These are phyloP conservation scores for Mortierella sp. DNA, from an alignment of 371 early-diverging fungal species.

Conservation along the genomic window DNA sequence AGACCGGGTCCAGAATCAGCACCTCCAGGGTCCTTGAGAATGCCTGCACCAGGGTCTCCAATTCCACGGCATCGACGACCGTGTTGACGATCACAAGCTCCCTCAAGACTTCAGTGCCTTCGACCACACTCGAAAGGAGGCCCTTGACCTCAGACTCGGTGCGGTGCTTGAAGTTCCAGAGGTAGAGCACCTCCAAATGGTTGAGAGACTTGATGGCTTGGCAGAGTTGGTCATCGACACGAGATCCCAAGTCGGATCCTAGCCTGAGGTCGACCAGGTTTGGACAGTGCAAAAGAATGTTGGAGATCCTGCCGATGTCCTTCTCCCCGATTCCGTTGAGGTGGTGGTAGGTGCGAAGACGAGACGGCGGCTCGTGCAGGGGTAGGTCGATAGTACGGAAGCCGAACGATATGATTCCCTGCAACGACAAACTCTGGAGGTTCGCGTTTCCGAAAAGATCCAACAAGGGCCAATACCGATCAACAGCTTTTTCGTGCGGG, in stretches of 20 bases:
- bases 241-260: constrained; percentile 10
- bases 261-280: constrained; percentile 19
- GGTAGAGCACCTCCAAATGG: constrained; percentile 4
- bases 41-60: not conserved
- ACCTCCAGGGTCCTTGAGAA: constrained; percentile 14
- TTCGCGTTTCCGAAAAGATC: not conserved
- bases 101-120: not conserved
- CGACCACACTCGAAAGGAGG: not conserved
- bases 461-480: not conserved
- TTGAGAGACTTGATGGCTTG: not conserved
- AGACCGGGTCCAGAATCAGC: constrained; percentile 7
- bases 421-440: not conserved
- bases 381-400: not conserved
- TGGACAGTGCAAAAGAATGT: constrained; percentile 13
- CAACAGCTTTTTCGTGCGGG: not conserved
- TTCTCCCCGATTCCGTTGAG: not conserved
- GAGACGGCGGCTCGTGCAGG: not conserved
- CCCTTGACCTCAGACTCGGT: not conserved
- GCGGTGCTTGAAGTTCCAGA: constrained; percentile 1
- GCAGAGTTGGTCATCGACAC: not conserved
- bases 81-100: constrained; percentile 13
- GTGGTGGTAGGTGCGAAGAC: constrained; percentile 16
- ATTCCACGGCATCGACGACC: not conserved
- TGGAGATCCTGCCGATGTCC: constrained; percentile 11
- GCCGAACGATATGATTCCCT: not conserved